These are phyloP conservation scores for Pseudohyphozyma bogoriensis DNA, from an alignment of 768 basidiomycete genomes.

Conservation along the genomic window DNA sequence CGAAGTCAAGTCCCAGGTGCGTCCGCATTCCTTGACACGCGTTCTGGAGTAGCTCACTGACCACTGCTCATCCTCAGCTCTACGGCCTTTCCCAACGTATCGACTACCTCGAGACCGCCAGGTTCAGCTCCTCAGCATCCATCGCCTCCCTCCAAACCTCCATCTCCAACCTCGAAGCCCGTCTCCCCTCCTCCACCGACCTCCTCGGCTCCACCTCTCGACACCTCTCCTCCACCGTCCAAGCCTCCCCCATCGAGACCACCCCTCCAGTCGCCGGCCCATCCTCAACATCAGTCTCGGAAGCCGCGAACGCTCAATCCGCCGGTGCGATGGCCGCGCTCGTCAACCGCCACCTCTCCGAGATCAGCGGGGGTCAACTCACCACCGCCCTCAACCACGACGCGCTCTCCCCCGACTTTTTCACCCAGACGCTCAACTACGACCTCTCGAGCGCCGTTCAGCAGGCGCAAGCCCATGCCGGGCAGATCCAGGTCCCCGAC, in stretches of 20 bases:
- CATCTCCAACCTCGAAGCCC: background rate
- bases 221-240: background rate
- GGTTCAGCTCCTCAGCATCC: background rate
- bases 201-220: background rate
- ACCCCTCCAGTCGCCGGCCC: background rate
- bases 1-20: slow-evolving; percentile 1
- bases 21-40: background rate
- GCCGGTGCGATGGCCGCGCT: background rate
- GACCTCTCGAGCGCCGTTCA: background rate
- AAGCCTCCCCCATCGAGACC: background rate
- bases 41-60: background rate
- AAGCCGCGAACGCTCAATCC: background rate
- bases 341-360: background rate
- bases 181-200: background rate
- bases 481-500: background rate
- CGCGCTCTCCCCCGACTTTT: background rate
- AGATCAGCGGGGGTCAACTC: background rate
- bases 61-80: background rate
- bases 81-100: background rate
- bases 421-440: background rate
- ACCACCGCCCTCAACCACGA: background rate
- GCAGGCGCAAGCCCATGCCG: no score
- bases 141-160: background rate
- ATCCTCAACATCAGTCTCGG: background rate
- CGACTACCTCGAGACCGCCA: background rate